Percentiles rank a stretch among this genome's conserved stretches.
Evolutionary conservation across 2,329 filamentous ascomycete genomes (phyloP).

Genomic region (Fusarium citri): DNA sequence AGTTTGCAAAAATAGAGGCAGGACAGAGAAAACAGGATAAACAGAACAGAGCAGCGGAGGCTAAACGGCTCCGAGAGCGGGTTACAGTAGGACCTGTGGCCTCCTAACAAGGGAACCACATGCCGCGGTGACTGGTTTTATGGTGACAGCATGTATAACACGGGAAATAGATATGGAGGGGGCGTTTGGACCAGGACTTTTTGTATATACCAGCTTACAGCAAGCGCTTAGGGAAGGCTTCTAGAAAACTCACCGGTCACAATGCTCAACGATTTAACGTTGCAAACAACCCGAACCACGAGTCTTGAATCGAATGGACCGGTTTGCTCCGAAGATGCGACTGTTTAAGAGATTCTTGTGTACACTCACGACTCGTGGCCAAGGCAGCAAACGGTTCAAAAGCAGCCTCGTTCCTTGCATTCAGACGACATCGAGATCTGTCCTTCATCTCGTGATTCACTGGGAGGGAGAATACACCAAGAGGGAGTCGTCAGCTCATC

Average conservation of each 20-base stretch:
- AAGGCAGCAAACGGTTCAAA: constrained; percentile 10
- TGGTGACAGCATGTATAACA: constrained; percentile 34
- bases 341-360: constrained; percentile 13
- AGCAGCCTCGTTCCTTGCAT: not conserved
- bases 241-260: constrained; percentile 13
- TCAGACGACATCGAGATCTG: constrained; percentile 25
- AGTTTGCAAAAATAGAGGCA: constrained; percentile 65
- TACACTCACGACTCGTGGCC: constrained; percentile 2
- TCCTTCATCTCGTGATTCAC: constrained; percentile 27
- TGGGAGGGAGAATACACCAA: not conserved
- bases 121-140: constrained; percentile 8
- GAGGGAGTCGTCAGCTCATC: constrained; percentile 19
- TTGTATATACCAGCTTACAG: constrained; percentile 1
- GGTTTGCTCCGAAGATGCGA: constrained; percentile 20
- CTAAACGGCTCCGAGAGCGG: constrained; percentile 59
- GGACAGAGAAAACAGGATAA: constrained; percentile 63
- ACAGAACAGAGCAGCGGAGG: constrained; percentile 52
- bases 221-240: constrained; percentile 17
- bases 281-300: constrained; percentile 13
- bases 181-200: constrained; percentile 16
- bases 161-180: constrained; percentile 1
- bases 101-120: constrained; percentile 31
- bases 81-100: constrained; percentile 66
- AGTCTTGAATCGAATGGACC: constrained; percentile 4
- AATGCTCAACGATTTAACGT: constrained; percentile 9